Conservation (phyloP, 108 stramenopile species). For the Skeletonema potamos region DNA sequence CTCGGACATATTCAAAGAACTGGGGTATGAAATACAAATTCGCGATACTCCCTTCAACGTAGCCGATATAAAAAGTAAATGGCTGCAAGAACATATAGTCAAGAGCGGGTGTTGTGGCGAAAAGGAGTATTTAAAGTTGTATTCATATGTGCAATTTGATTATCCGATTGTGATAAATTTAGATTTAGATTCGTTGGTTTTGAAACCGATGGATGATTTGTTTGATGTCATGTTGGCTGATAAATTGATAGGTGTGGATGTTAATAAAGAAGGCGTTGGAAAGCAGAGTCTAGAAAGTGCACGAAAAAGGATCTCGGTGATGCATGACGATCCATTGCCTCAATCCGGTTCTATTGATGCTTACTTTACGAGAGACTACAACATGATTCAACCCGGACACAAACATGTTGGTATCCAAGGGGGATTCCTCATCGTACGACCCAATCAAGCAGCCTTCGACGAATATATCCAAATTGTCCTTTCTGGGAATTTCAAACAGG, state of each 20-base stretch:
- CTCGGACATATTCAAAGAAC: conserved; percentile 40
- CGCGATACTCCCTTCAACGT: conserved; percentile 78
- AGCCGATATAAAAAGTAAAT: conserved; percentile 76
- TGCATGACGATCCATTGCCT: conserved; percentile 27
- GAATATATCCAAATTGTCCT: conserved; percentile 55
- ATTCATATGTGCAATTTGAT: conserved; percentile 70
- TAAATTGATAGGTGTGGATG: neutral
- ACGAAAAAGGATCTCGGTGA: conserved; percentile 23
- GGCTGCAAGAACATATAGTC: conserved; percentile 63
- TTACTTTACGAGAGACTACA: conserved; percentile 51
- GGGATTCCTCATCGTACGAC: conserved; percentile 66
- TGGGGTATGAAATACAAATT: conserved; percentile 65
- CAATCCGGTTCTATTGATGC: conserved; percentile 41
- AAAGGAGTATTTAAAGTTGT: conserved; percentile 89
- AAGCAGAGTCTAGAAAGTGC: conserved; percentile 55
- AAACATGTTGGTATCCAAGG: conserved; percentile 68
- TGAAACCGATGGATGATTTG: conserved; percentile 73
- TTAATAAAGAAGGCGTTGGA: neutral
- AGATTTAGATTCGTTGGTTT: conserved; percentile 67
- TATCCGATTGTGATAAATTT: conserved; percentile 79
- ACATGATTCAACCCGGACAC: conserved; percentile 52
- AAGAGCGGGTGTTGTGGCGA: conserved; percentile 95
- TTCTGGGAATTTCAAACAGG: conserved; percentile 48
- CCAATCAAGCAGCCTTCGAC: conserved; percentile 50
- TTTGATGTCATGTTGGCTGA: conserved; percentile 66